A percentile compares a stretch with the other conserved stretches of the same genome.
Evolutionary conservation across 306 rosid species (phyloP).

Genomic region (Begonia loranthoides): DNA sequence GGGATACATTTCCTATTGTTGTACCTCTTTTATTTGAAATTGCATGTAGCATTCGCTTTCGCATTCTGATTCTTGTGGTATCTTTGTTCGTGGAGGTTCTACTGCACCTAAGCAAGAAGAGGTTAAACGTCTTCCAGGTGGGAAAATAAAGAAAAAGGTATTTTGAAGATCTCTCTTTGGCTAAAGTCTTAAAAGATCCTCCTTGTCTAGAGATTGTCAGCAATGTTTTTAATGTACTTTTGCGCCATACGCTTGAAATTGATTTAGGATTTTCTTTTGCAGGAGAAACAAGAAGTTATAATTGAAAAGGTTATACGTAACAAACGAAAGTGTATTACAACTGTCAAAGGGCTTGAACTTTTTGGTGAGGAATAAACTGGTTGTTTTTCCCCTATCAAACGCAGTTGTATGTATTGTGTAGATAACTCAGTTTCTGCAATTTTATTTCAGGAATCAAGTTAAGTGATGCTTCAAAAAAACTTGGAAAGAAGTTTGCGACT

Average conservation of each 20-base stretch:
- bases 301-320: slow-evolving; percentile 90
- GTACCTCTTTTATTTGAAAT: no score
- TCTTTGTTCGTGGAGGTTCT: slow-evolving; percentile 12
- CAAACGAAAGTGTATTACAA: slow-evolving; percentile 86
- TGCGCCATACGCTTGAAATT: background rate
- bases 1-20: no score
- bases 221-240: background rate
- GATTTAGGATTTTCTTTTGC: slow-evolving; percentile 15
- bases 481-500: slow-evolving; percentile 96
- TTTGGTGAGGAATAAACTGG: slow-evolving; percentile 50
- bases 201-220: background rate
- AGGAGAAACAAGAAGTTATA: slow-evolving; percentile 88
- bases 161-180: background rate
- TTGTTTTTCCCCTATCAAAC: background rate
- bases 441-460: slow-evolving; percentile 70
- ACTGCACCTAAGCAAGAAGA: slow-evolving; percentile 66
- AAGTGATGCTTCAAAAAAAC: slow-evolving; percentile 96
- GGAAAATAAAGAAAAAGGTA: slow-evolving; percentile 96
- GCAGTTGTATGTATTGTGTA: slow-evolving; percentile 1
- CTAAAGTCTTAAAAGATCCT: background rate
- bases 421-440: slow-evolving; percentile 7
- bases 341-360: slow-evolving; percentile 91
- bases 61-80: no score
- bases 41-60: no score
- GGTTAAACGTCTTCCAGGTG: slow-evolving; percentile 97